phyloP scores from a whole-genome alignment of 306 rosid species.

The Fagus crenata region DNA sequence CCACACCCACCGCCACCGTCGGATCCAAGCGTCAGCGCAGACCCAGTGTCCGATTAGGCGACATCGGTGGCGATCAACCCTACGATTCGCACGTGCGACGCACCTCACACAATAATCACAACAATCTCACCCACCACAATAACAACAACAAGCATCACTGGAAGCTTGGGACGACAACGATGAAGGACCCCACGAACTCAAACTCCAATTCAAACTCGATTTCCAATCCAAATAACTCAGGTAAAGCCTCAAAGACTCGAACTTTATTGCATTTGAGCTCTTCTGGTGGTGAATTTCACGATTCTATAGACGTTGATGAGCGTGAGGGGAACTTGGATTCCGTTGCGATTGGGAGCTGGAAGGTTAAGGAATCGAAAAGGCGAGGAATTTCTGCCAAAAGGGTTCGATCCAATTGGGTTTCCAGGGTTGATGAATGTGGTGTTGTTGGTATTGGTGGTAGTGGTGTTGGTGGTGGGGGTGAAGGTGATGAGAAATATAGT shows the following conservation, averaged over 20 bases:
- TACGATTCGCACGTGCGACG: constrained; percentile 76
- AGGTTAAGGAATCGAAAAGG: constrained; percentile 71
- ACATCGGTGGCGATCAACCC: constrained; percentile 88
- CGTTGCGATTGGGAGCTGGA: constrained; percentile 89
- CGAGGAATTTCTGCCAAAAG: constrained; percentile 63
- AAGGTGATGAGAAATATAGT: constrained; percentile 64
- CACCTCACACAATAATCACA: not conserved
- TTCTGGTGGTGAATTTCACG: constrained; percentile 44
- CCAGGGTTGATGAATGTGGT: constrained; percentile 52
- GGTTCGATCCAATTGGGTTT: constrained; percentile 84
- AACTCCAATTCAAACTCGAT: constrained; percentile 12
- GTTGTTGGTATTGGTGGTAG: constrained; percentile 41
- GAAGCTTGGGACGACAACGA: constrained; percentile 37
- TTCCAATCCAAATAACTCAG: constrained; percentile 26
- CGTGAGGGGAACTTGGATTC: constrained; percentile 66
- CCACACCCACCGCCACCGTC: constrained; percentile 23
- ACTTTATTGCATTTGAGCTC: constrained; percentile 73
- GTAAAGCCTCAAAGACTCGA: constrained; percentile 78
- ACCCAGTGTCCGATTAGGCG: constrained; percentile 92
- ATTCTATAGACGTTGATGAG: constrained; percentile 63
- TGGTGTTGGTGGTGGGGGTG: constrained; percentile 33
- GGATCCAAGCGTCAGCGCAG: constrained; percentile 84
- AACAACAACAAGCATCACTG: constrained; percentile 40
- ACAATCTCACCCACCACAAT: not conserved
- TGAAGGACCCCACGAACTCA: constrained; percentile 39